Evolutionary conservation across 2,329 filamentous ascomycete species (phyloP).

Genomic region (Bimuria novae-zelandiae): DNA sequence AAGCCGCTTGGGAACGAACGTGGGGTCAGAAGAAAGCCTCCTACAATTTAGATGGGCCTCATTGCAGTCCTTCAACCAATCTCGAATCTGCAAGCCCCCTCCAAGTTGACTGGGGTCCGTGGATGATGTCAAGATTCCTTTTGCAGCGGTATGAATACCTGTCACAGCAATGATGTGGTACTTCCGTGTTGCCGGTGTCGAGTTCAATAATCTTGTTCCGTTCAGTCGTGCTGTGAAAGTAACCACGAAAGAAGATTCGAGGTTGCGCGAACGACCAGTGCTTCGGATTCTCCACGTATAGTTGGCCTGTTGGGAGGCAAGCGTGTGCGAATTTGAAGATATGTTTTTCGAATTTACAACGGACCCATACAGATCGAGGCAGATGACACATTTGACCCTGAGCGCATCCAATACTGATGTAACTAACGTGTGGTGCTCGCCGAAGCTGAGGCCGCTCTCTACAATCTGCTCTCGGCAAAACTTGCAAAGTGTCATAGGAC

Average conservation of each 20-base stretch:
- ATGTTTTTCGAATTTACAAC: no score
- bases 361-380: background rate
- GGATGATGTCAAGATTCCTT: background rate
- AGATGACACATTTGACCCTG: background rate
- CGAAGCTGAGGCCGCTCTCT: slow-evolving; percentile 1
- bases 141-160: background rate
- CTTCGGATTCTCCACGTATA: background rate
- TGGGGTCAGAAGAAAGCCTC: background rate
- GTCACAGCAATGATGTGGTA: background rate
- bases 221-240: background rate
- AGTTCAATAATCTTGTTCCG: background rate
- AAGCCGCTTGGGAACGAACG: slow-evolving; percentile 17
- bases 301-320: background rate
- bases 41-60: background rate
- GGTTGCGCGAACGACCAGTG: background rate
- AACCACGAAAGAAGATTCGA: background rate
- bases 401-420: background rate
- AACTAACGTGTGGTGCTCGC: slow-evolving; percentile 5
- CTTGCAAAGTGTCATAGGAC: slow-evolving; percentile 5
- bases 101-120: background rate
- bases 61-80: background rate
- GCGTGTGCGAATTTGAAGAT: background rate
- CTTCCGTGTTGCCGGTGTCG: background rate
- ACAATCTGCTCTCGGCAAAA: slow-evolving; percentile 10
- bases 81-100: background rate